Evolutionary conservation across 169 alveolate species (phyloP).

Genomic region (Cryptosporidium muris): DNA sequence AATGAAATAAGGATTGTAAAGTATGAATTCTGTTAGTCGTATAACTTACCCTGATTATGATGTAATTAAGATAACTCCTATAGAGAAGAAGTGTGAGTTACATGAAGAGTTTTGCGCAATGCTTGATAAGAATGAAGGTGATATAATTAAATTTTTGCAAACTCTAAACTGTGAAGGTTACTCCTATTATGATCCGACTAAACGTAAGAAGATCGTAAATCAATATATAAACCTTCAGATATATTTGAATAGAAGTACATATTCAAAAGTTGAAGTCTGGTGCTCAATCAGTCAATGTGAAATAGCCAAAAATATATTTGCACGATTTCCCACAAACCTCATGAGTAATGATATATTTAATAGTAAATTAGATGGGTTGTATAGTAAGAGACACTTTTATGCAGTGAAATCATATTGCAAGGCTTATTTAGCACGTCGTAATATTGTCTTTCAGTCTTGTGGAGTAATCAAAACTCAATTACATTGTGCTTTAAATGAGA

Average conservation of each 20-base stretch:
- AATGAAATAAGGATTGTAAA: too few species aligned
- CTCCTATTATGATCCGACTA: too few species aligned
- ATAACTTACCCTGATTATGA: too few species aligned
- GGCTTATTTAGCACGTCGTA: slow-evolving; percentile 26
- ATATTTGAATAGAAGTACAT: slow-evolving; percentile 20
- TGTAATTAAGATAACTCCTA: too few species aligned
- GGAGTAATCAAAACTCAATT: slow-evolving; percentile 47
- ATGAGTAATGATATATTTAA: not conserved
- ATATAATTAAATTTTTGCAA: too few species aligned
- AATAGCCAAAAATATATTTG: not conserved
- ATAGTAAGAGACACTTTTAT: not conserved
- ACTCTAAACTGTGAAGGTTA: too few species aligned
- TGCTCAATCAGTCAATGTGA: not conserved
- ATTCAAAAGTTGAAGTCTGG: slow-evolving; percentile 49
- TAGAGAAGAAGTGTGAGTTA: too few species aligned
- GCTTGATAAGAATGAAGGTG: too few species aligned
- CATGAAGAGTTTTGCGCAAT: too few species aligned
- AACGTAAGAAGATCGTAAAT: not conserved
- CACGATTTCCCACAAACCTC: not conserved
- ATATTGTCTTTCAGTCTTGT: slow-evolving; percentile 18
- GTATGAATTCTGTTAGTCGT: too few species aligned
- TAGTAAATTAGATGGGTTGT: not conserved
- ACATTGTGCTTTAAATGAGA: slow-evolving; percentile 55
- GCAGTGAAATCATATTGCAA: slow-evolving; percentile 51
- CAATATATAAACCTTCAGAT: slow-evolving; percentile 38